Percentiles rank a stretch among this genome's conserved stretches.
phyloP scores from a whole-genome alignment of 768 basidiomycete species.

The Amanita pseudoporphyria region DNA sequence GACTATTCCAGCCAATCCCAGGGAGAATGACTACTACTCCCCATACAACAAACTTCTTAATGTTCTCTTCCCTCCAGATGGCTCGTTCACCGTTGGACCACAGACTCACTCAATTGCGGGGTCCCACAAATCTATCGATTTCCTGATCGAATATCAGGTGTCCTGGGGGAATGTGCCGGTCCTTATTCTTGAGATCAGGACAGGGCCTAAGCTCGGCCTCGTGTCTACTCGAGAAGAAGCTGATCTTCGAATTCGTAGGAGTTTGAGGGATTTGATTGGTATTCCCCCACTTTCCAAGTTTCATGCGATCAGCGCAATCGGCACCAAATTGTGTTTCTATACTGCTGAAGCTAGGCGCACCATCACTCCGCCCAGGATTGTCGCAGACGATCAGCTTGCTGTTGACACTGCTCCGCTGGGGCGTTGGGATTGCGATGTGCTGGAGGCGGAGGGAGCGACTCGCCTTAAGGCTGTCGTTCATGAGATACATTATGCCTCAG shows the following conservation, averaged over 20 bases:
- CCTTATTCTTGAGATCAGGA: slow-evolving; percentile 21
- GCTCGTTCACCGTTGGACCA: slow-evolving; percentile 26
- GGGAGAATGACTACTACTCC: not conserved
- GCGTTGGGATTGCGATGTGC: slow-evolving; percentile 26
- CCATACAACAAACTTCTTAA: slow-evolving; percentile 27
- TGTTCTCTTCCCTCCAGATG: too few species aligned
- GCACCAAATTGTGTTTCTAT: slow-evolving; percentile 24
- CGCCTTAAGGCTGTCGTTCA: slow-evolving; percentile 20
- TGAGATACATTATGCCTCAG: too few species aligned
- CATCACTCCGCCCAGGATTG: slow-evolving; percentile 12
- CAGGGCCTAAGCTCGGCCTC: slow-evolving; percentile 12
- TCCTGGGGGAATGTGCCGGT: slow-evolving; percentile 15
- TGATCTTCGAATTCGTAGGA: slow-evolving; percentile 17
- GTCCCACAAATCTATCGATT: slow-evolving; percentile 9
- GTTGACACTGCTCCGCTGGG: slow-evolving; percentile 20
- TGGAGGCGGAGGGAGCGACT: slow-evolving; percentile 22
- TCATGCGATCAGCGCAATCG: slow-evolving; percentile 24
- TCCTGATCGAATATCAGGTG: slow-evolving; percentile 18
- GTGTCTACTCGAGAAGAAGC: slow-evolving; percentile 18
- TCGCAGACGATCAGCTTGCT: slow-evolving; percentile 2
- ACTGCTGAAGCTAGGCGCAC: slow-evolving; percentile 5
- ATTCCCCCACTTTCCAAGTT: slow-evolving; percentile 16
- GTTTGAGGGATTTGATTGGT: slow-evolving; percentile 18
- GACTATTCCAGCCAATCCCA: not conserved
- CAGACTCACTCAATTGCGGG: slow-evolving; percentile 13